Base-by-base conservation (phyloP, 768 basidiomycete species). In the Clavulina sp. region DNA sequence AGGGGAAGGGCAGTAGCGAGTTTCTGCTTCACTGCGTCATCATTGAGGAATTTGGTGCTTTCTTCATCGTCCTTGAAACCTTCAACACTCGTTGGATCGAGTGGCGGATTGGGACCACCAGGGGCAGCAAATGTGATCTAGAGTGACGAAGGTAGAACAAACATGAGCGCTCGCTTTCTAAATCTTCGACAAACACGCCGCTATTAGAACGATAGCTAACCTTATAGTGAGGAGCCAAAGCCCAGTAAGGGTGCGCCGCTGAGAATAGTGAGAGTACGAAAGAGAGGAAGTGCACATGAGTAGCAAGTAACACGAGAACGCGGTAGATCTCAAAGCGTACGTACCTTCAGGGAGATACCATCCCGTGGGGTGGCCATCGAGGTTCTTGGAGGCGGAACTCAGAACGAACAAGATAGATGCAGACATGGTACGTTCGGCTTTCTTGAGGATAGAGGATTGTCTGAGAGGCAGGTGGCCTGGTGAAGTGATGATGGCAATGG, bases 321-420 rank as follows among this genome's bases (percentile, higher is more conserved):
- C n/a, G n/a, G n/a, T n/a, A n/a, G n/a, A n/a, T n/a, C n/a, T n/a
- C n/a, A n/a, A n/a, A n/a, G n/a, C n/a, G n/a, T n/a, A 47, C 32
- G 5, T 28, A 58, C 58, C 58, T 62, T 88, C 84, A 4, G 82
- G 80, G 29, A 84, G 70, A 63, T 77, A 86, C 78, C 78, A 51
- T 31, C 53, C 49, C 50, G 60, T 57, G 26, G 57, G 56, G 13
- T 52, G 40, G 33, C 60, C 62, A 34, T 59, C 49, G 21, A 81
- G 67, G 24, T 73, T 72, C 61, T 72, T 76, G 61, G 75, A 63
- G 54, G 69, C 73, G 44, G 82, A 84, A 31, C 81, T 82, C 60
- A 78, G 73, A 18, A 87, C 77, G 63, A 87, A 80, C 57, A 85
- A 77, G 33, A 85, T 38, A n/a, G n/a, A n/a, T n/a, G n/a, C n/a